Base-by-base conservation (phyloP, 305 asterid species). In the Fraxinus greggii region DNA sequence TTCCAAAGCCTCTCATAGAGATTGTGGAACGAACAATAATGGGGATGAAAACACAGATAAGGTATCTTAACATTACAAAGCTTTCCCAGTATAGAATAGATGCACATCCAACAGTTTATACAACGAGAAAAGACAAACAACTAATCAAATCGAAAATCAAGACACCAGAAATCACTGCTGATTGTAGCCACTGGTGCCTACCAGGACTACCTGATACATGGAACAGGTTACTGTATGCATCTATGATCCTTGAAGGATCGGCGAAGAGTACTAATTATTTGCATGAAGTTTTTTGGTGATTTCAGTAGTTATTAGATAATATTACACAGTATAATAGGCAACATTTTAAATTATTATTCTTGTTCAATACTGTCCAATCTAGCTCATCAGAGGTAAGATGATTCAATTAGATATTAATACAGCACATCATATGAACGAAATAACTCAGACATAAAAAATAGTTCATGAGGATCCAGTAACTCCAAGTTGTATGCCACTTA, bases 161-260 rank as follows among this genome's bases (percentile, higher is more conserved):
- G 74, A 38, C 75, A 51, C 72, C 74, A 2, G 75, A 78, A 32
- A 13, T 61, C 67, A 56, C 31, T 31, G 21, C 80, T 40, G 86
- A 83, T 59, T 83, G 86, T 45, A 83, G 83, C 73, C 86, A 83
- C 69, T 83, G 86, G 86, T 83, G 86, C 72, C 76, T 83, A 38
- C 86, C 86, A 10, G 86, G 86, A 73, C 24, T 83, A 51, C 86
- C 86, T 21, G 86, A 83, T 79, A 83, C 86, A 31, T 83, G 86
- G 86, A 83, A 83, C 61, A 79, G 86, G 80, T 45, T 83, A 45
- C 76, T 83, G 36, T 79, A 83, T 63, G 83, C 86, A 56, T 78
- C 80, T 45, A 28, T 83, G 45, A 72, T 77, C 80, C 75, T 77
- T 51, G 74, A 82, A 45, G 78, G 65, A 54, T 32, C 78, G 3